These are phyloP conservation scores for Wickerhamiella musiphila DNA, from an alignment of 805 yeast species.

Conservation along the genomic window DNA sequence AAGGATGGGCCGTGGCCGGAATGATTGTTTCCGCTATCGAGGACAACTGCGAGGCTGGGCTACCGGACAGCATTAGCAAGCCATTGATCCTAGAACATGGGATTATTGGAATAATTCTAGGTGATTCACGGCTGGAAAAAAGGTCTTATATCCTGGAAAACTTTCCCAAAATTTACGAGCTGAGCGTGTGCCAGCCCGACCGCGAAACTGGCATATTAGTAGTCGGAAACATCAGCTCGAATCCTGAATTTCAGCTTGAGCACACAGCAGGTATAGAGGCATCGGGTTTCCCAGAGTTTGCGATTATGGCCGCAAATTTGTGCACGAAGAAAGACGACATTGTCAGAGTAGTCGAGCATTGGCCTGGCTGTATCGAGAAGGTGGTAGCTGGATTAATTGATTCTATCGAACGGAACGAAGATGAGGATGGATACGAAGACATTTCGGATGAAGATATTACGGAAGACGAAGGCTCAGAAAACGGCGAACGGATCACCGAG, in stretches of 20 bases:
- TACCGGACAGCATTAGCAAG: no score
- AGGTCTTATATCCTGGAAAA: constrained; percentile 3
- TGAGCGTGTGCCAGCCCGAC: background rate
- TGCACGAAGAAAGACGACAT: constrained; percentile 5
- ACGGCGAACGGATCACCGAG: background rate
- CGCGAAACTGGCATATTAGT: constrained; percentile 1
- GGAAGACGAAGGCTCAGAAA: background rate
- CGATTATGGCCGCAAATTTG: constrained; percentile 6
- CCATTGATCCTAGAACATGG: constrained; percentile 6
- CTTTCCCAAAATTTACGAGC: constrained; percentile 4
- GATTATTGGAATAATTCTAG: constrained; percentile 7
- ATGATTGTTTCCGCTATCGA: no score
- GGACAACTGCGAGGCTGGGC: no score
- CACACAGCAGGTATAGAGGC: background rate
- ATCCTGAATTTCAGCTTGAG: constrained; percentile 2
- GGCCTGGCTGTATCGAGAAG: constrained; percentile 7
- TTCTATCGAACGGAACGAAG: constrained; percentile 6
- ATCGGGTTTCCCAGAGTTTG: background rate
- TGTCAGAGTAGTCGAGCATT: constrained; percentile 3
- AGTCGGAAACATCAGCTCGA: constrained; percentile 6
- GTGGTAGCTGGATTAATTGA: constrained; percentile 4
- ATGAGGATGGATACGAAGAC: background rate
- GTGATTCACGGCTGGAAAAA: constrained; percentile 5
- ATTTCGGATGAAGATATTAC: background rate
- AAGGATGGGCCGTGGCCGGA: no score